Base-by-base conservation (phyloP, 371 early-diverging fungal species). In the Mucor sp. region DNA sequence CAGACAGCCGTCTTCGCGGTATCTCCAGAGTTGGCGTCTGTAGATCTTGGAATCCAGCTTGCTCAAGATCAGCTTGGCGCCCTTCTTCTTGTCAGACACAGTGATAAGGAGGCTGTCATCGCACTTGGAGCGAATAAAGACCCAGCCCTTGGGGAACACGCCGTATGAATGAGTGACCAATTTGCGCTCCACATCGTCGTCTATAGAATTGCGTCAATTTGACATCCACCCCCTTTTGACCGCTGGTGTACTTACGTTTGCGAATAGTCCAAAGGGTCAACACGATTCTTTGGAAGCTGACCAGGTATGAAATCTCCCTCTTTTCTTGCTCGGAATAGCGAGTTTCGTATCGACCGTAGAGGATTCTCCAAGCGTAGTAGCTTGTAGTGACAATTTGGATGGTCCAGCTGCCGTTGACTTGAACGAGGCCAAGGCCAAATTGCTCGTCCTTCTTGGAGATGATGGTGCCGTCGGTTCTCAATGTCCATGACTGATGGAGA, bases 11-110 rank as follows among this genome's bases (percentile, higher is more conserved):
- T 80, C 80, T 12, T 84, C 77, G 33, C 84, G 82, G 56, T 79
- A 83, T 56, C 74, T 68, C 89, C 89, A 89, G 50, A 89, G 60
- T 69, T 87, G 87, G 19, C 81, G 72, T 61, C 76, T 70, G 69
- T 72, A 83, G 19, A 33, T 65, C 68, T 75, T 75, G 59, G 59
- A 66, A 19, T 77, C 73, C 8, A 83, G 25, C 58, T 78, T 80
- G 25, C 67, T 57, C 15, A 83, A 60, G 6, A 73, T 66, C 17
- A 83, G 53, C 47, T 75, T 74, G 21, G 78, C 64, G 5, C 83
- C 83, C 63, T 78, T 70, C 53, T 75, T 77, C 15, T 35, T 66
- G 19, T 60, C 68, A 17, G 67, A 60, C 1, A 75, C 62, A n/a
- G 78, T 80, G 14, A 83, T 57, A 11, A 77, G 69, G 32, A 80